Conservation (phyloP, 805 yeast genomes). For the Cyberlindnera saturnus region DNA sequence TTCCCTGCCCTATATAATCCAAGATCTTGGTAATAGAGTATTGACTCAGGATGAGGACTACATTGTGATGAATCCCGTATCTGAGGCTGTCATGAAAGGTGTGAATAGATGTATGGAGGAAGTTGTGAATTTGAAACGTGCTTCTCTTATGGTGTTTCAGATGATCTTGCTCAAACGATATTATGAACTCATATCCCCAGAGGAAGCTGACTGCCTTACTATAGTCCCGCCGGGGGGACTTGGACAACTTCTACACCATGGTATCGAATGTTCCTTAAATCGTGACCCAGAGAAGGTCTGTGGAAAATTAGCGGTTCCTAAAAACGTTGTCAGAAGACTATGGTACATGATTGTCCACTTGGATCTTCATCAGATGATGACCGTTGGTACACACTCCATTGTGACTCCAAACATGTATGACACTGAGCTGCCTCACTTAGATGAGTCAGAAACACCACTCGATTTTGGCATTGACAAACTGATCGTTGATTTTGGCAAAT, state of each 20-base stretch:
- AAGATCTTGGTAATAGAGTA: constrained; percentile 5
- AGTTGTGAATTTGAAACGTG: constrained; percentile 9
- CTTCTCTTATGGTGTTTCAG: constrained; percentile 16
- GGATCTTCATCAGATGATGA: constrained; percentile 18
- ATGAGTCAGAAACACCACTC: constrained; percentile 15
- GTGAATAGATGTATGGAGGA: constrained; percentile 12
- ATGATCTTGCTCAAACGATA: constrained; percentile 12
- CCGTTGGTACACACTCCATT: constrained; percentile 19
- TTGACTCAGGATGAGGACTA: constrained; percentile 11
- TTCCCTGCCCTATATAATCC: constrained; percentile 18
- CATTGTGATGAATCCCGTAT: constrained; percentile 15
- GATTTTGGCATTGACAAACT: constrained; percentile 17
- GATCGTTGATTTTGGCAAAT: constrained; percentile 10
- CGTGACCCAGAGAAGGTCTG: constrained; percentile 19
- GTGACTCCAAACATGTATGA: constrained; percentile 17
- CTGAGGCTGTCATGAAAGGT: constrained; percentile 6
- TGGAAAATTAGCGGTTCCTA: neutral
- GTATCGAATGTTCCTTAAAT: constrained; percentile 15
- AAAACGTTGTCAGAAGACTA: constrained; percentile 19
- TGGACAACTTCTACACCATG: constrained; percentile 19
- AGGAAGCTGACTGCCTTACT: constrained; percentile 21
- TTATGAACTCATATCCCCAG: constrained; percentile 18
- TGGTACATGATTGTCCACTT: constrained; percentile 19
- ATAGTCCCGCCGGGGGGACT: constrained; percentile 12
- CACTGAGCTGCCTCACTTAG: constrained; percentile 21